These are phyloP conservation scores for Gnomoniopsis smithogilvyi DNA, from an alignment of 2,329 filamentous ascomycete species.

Conservation along the genomic window DNA sequence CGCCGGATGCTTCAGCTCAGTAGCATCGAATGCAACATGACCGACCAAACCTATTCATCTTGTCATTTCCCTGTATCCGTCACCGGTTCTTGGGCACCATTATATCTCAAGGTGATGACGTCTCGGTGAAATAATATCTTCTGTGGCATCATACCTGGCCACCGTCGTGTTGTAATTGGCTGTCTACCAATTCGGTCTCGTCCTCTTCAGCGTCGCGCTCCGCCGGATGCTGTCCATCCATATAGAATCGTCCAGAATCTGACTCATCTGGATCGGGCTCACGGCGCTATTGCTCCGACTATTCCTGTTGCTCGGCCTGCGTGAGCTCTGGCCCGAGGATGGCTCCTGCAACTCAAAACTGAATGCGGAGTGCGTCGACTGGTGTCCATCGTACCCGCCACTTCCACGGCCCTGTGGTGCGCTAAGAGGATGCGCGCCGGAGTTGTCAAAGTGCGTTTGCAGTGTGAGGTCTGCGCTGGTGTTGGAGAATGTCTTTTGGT, in stretches of 20 bases:
- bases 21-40: background rate
- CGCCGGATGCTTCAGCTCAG: background rate
- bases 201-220: constrained; percentile 68
- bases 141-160: background rate
- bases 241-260: constrained; percentile 82
- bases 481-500: constrained; percentile 41
- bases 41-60: background rate
- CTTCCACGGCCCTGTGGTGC: constrained; percentile 41
- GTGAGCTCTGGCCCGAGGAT: constrained; percentile 26
- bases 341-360: constrained; percentile 56
- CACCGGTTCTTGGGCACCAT: constrained; percentile 2
- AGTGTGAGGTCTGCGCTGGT: constrained; percentile 40
- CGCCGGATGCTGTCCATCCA: constrained; percentile 92
- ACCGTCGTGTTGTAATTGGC: background rate
- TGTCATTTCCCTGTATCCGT: background rate
- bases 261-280: constrained; percentile 73
- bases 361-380: constrained; percentile 50
- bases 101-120: background rate
- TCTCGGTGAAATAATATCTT: background rate
- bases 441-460: constrained; percentile 30
- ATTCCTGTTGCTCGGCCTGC: constrained; percentile 33
- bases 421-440: constrained; percentile 48
- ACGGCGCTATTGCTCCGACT: constrained; percentile 66
- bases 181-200: constrained; percentile 17
- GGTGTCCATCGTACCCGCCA: constrained; percentile 24